Evolutionary conservation across 2,329 filamentous ascomycete genomes (phyloP), one percentile per base, ranked within the genome.

Genomic region (Penicillium sp.): DNA sequence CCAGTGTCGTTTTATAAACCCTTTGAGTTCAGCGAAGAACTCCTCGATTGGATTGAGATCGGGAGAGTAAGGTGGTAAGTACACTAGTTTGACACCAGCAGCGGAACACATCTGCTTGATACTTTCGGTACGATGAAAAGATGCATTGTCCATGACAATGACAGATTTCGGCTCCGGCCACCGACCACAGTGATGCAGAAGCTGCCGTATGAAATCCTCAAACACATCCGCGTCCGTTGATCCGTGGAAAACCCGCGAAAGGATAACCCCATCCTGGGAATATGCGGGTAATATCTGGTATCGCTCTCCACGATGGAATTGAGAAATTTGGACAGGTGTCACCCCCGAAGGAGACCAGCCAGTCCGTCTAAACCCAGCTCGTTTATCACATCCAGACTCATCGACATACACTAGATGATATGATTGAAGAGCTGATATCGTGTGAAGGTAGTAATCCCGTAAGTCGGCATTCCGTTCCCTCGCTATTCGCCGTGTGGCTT

Each of bases 131-230:
- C 9, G 40, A 22, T 24, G 40, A 13, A 43, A 43, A 27, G 21
- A 43, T 27, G 79, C 44, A 76, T 78, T 39, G 10, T 39, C 38
- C 38, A 39, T 39, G n/a, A 39, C 38, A 9, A 39, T 4, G n/a
- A 74, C 69, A 36, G 68, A 72, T 53, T 65, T 69, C 40, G 60
- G 64, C 44, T 68, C 67, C 43, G 63, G 65, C 55, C 57, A 70
- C 54, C 49, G 57, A 11, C 57, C 49, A 58, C 61, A 72, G 40
- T 69, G 59, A 14, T 60, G 55, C 9, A 72, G 62, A 29, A 71
- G 63, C 55, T 69, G 55, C 36, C 61, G 58, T 52, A 72, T 65
- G 45, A 69, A 72, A 47, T 66, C 61, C 49, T 71, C 61, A 55
- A 74, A 74, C 5, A 47, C 32, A 13, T 43, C 34, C 43, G 48